Percentiles rank a stretch among this genome's conserved stretches.
These are phyloP conservation scores for Colletotrichum sp. DNA, from an alignment of 2,329 filamentous ascomycete genomes.

Conservation along the genomic window DNA sequence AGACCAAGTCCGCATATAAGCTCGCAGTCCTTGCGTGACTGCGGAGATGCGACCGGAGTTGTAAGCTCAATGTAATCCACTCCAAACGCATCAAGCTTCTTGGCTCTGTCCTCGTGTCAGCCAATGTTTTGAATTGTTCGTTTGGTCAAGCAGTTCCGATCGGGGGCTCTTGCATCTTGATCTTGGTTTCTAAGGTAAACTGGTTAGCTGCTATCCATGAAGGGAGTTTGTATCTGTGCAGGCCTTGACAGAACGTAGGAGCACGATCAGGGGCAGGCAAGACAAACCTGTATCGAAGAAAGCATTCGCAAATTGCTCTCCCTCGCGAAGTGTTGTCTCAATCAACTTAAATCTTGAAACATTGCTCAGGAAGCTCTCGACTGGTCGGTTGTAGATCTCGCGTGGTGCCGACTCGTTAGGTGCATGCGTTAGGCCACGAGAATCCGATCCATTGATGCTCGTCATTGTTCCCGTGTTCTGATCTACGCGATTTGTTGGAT, in stretches of 20 bases:
- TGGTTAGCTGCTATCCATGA: background rate
- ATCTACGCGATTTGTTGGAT: background rate
- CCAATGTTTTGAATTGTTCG: background rate
- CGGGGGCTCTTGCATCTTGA: constrained; percentile 63
- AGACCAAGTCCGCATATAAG: constrained; percentile 93
- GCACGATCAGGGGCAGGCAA: background rate
- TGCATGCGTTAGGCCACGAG: background rate
- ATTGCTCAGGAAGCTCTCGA: constrained; percentile 74
- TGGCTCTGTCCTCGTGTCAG: constrained; percentile 19
- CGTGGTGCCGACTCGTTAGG: background rate
- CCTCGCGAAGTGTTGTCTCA: constrained; percentile 75
- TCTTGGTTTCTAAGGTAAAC: constrained; percentile 53
- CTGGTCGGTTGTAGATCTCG: constrained; percentile 50
- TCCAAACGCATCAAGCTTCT: constrained; percentile 77
- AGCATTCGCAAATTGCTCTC: constrained; percentile 82
- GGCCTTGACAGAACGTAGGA: no score
- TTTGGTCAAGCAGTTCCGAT: no score
- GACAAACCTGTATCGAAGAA: constrained; percentile 70
- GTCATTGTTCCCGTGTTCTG: background rate
- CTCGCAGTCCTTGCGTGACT: constrained; percentile 85
- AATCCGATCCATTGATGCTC: background rate
- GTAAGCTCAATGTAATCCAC: constrained; percentile 94
- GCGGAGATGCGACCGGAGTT: constrained; percentile 81
- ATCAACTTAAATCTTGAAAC: constrained; percentile 77
- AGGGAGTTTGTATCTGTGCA: no score